Conservation (phyloP, 805 yeast genomes). For the Metschnikowia reukaufii region DNA sequence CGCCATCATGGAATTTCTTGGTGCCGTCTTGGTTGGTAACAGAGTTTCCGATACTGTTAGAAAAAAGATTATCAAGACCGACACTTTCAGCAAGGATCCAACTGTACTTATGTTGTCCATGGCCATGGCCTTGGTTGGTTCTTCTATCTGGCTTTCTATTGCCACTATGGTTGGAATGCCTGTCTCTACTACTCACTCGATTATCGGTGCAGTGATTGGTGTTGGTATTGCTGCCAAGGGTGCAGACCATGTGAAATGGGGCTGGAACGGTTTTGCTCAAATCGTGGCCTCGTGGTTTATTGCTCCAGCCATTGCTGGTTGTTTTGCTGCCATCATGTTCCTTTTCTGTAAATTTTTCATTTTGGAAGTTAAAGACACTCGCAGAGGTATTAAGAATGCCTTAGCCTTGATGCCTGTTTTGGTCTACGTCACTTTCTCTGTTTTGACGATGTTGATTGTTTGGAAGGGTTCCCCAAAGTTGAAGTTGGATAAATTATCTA, state of each 20-base stretch:
- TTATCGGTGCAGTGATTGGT: conserved; percentile 75
- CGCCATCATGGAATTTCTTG: conserved; percentile 68
- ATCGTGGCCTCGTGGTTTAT: conserved; percentile 80
- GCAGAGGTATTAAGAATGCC: conserved; percentile 50
- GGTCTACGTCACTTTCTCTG: conserved; percentile 58
- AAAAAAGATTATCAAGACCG: conserved; percentile 57
- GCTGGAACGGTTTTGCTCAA: conserved; percentile 71
- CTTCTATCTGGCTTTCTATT: conserved; percentile 65
- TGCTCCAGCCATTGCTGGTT: conserved; percentile 71
- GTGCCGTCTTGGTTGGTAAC: conserved; percentile 72
- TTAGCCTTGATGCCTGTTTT: conserved; percentile 58
- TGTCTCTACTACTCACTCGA: conserved; percentile 80
- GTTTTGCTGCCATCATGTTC: conserved; percentile 58
- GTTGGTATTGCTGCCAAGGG: conserved; percentile 74
- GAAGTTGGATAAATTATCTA: conserved; percentile 51
- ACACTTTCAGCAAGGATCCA: conserved; percentile 52
- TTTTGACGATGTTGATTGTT: conserved; percentile 73
- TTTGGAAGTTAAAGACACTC: conserved; percentile 52
- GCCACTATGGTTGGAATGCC: conserved; percentile 73
- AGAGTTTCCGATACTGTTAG: conserved; percentile 74
- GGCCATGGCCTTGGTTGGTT: conserved; percentile 75
- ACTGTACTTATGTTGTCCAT: conserved; percentile 73
- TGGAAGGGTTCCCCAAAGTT: conserved; percentile 80
- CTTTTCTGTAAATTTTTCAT: conserved; percentile 59
- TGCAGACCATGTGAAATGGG: conserved; percentile 62